Percentiles rank a stretch among this genome's conserved stretches.
phyloP scores from a whole-genome alignment of 352 stramenopile genomes.

The Phytophthora crassamura region DNA sequence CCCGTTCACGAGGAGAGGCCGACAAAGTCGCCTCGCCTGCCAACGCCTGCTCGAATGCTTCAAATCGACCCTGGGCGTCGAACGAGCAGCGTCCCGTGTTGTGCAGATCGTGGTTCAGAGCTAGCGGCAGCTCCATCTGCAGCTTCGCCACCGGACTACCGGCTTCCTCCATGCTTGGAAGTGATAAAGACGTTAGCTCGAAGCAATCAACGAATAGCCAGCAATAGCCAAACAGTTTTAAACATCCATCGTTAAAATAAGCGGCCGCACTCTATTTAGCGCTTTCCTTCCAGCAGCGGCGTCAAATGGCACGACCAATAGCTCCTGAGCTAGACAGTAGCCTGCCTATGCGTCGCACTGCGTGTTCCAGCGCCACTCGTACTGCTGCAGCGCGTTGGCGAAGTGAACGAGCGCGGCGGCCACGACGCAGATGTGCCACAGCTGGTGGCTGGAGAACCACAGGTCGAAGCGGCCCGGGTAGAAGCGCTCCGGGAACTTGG shows the following conservation, averaged over 20 bases:
- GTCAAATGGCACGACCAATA: constrained; percentile 27
- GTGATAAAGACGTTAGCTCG: too few relatives aligned
- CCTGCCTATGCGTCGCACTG: constrained; percentile 66
- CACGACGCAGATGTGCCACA: constrained; percentile 91
- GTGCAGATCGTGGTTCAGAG: constrained; percentile 29
- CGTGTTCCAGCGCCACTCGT: constrained; percentile 88
- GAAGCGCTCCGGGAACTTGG: constrained; percentile 85
- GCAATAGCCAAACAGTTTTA: constrained; percentile 12
- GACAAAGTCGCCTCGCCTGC: constrained; percentile 15
- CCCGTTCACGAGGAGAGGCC: constrained; percentile 19
- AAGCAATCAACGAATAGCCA: too few relatives aligned
- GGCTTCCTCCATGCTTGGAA: constrained; percentile 12
- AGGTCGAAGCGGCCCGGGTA: constrained; percentile 88
- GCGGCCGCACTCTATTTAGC: constrained; percentile 32
- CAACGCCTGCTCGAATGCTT: constrained; percentile 31
- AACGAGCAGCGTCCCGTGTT: constrained; percentile 52
- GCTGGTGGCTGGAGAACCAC: constrained; percentile 87
- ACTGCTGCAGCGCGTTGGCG: constrained; percentile 83
- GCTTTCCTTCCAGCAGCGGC: not conserved
- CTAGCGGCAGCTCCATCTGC: constrained; percentile 24
- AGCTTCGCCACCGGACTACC: constrained; percentile 12
- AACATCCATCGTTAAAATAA: constrained; percentile 33
- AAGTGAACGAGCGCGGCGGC: constrained; percentile 88
- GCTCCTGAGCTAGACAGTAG: constrained; percentile 16
- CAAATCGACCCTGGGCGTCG: constrained; percentile 43